Evolutionary conservation across 164 flowering plant species (phyloP).

Genomic region (Amborella trichopoda): DNA sequence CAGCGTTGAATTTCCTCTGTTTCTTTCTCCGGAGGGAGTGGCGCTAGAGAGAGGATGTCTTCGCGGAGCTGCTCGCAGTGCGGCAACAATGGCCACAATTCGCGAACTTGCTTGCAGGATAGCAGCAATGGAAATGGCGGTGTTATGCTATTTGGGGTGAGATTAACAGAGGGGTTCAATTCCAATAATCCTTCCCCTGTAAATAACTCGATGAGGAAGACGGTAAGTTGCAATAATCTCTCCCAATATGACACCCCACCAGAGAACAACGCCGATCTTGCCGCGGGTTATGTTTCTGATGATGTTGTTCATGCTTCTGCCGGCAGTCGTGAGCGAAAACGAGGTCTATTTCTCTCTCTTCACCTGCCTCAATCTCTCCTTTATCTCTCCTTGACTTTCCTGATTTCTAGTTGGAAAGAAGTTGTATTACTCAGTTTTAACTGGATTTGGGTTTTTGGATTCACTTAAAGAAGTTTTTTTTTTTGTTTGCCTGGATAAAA

Average conservation of each 20-base stretch:
- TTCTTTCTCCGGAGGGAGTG: neutral
- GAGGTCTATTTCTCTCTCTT: slow-evolving; percentile 35
- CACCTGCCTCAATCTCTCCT: neutral
- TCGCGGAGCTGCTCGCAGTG: slow-evolving; percentile 48
- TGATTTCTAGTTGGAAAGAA: neutral
- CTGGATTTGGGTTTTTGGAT: too few species aligned
- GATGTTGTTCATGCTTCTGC: slow-evolving; percentile 73
- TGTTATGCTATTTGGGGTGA: slow-evolving; percentile 79
- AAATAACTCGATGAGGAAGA: slow-evolving; percentile 76
- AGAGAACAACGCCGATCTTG: slow-evolving; percentile 11
- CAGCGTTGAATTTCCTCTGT: neutral
- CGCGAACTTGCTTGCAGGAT: slow-evolving; percentile 42
- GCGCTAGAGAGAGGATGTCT: slow-evolving; percentile 16
- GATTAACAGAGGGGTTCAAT: slow-evolving; percentile 56
- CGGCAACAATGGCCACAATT: slow-evolving; percentile 58
- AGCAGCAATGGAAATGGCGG: too few species aligned
- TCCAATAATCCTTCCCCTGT: too few species aligned
- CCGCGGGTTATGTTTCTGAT: slow-evolving; percentile 74
- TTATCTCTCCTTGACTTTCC: neutral
- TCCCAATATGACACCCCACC: slow-evolving; percentile 47
- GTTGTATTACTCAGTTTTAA: too few species aligned
- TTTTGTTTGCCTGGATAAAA: neutral
- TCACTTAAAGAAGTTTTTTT: too few species aligned
- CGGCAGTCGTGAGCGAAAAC: slow-evolving; percentile 65
- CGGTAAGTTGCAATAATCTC: slow-evolving; percentile 68